Base-by-base conservation (phyloP, 768 basidiomycete species). In the Suillus sp. region DNA sequence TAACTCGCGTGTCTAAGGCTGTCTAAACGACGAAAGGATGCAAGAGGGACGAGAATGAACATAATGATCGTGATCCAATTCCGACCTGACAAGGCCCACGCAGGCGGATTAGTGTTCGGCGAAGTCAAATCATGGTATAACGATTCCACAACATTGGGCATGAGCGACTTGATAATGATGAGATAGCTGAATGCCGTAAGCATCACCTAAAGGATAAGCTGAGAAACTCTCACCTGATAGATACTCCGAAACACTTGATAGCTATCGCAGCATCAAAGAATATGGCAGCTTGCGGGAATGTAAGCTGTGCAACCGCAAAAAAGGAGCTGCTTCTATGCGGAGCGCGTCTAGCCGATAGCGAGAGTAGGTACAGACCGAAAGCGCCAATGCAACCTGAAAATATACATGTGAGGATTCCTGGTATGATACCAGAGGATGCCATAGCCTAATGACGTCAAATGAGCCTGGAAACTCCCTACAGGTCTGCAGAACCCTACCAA, bases 191-290 rank as follows among this genome's bases (percentile, higher is more conserved):
- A 47, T 48, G 40, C 4, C 34, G 35, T 42, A 55, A 42, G n/a
- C 14, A 59, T 27, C 13, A 42, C 35, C 30, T 7, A 22, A 9
- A 54, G 7, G 30, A 37, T 32, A 2, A 32, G 22, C 9, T 14
- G n/a, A 59, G 43, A 43, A 32, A 58, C 25, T 42, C 84, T 53
- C 77, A 94, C 85, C 93, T 95, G 69, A 96, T 89, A 38, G 93
- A 94, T 3, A 99, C 96, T 22, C 96, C 96, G 72, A 97, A 97
- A 75, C 96, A 99, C 74, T 99, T 99, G 73, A 88, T 90, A 11
- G 95, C 95, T 68, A 99, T 95, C 14, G 96, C 96, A 4, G 88
- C 88, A 74, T 98, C 96, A 70, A 99, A 96, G 74, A 93, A 92
- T 43, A 93, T 79, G 0, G 91, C 91, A 0, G 91, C 92, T 50